Evolutionary conservation across 306 rosid species (phyloP).

Genomic region (Herpetospermum pedunculosum): DNA sequence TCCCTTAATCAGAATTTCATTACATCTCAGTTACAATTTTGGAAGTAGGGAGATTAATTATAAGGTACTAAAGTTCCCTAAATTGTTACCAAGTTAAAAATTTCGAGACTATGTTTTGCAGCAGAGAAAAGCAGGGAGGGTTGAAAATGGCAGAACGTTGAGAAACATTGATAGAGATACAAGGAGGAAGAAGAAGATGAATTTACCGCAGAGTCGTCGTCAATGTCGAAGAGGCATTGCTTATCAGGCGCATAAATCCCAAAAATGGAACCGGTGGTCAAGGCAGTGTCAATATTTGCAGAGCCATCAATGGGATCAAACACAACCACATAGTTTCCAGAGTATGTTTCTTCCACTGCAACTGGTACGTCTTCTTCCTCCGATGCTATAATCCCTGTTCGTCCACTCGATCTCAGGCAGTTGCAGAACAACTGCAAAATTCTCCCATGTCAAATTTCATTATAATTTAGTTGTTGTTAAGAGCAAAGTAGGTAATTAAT

Average conservation of each 20-base stretch:
- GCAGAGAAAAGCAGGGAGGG: neutral
- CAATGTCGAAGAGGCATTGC: constrained; percentile 23
- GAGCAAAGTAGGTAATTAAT: too few relatives aligned
- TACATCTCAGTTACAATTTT: too few relatives aligned
- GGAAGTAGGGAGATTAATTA: too few relatives aligned
- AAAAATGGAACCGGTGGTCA: constrained; percentile 34
- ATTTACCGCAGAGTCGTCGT: constrained; percentile 19
- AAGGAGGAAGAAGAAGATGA: neutral
- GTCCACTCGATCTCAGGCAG: constrained; percentile 30
- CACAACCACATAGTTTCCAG: constrained; percentile 32
- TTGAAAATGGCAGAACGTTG: neutral
- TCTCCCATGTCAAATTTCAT: neutral
- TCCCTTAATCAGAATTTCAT: too few relatives aligned
- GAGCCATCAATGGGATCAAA: constrained; percentile 38
- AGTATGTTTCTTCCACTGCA: constrained; percentile 35
- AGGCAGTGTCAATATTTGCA: constrained; percentile 29
- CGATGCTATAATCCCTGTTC: constrained; percentile 31
- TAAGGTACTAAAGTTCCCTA: too few relatives aligned
- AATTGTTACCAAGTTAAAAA: too few relatives aligned
- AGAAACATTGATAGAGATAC: neutral
- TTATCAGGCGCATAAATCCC: constrained; percentile 30
- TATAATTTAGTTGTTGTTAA: too few relatives aligned
- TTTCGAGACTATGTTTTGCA: too few relatives aligned
- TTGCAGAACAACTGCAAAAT: constrained; percentile 25
- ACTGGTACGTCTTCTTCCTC: constrained; percentile 38